Evolutionary conservation across 1,284 basidiomycete species (phyloP).

Genomic region (Fistulinella staudtii): DNA sequence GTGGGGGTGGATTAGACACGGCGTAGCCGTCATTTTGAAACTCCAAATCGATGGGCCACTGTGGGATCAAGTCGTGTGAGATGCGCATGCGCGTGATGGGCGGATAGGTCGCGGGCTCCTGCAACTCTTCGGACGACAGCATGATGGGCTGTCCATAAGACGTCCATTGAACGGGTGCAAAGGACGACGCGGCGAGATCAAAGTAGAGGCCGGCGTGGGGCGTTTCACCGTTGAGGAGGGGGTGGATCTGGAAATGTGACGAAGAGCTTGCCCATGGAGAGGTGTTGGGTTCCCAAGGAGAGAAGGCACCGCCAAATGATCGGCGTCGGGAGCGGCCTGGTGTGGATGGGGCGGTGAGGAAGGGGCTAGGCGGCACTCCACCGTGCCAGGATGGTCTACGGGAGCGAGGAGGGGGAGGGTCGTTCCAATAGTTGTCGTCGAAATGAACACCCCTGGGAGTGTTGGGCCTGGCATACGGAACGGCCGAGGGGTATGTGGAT

Average conservation of each 20-base stretch:
- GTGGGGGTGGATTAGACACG: constrained; percentile 26
- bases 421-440: constrained; percentile 19
- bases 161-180: constrained; percentile 42
- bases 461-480: constrained; percentile 23
- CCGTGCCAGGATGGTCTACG: constrained; percentile 42
- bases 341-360: constrained; percentile 17
- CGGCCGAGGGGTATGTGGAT: constrained; percentile 6
- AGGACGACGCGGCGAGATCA: constrained; percentile 48
- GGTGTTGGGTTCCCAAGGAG: constrained; percentile 26
- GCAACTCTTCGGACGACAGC: constrained; percentile 43
- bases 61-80: constrained; percentile 50
- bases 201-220: constrained; percentile 47
- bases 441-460: constrained; percentile 19
- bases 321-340: constrained; percentile 32
- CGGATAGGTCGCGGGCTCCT: constrained; percentile 55
- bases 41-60: constrained; percentile 59
- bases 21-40: constrained; percentile 31
- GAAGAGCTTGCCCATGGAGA: constrained; percentile 22
- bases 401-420: constrained; percentile 29
- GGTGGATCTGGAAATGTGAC: constrained; percentile 47
- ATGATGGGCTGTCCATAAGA: constrained; percentile 35
- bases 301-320: constrained; percentile 36
- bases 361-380: constrained; percentile 23
- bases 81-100: constrained; percentile 54
- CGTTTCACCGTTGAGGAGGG: constrained; percentile 54